Conservation (phyloP, 352 stramenopile species). For the Thalassiosira mediterranea region DNA sequence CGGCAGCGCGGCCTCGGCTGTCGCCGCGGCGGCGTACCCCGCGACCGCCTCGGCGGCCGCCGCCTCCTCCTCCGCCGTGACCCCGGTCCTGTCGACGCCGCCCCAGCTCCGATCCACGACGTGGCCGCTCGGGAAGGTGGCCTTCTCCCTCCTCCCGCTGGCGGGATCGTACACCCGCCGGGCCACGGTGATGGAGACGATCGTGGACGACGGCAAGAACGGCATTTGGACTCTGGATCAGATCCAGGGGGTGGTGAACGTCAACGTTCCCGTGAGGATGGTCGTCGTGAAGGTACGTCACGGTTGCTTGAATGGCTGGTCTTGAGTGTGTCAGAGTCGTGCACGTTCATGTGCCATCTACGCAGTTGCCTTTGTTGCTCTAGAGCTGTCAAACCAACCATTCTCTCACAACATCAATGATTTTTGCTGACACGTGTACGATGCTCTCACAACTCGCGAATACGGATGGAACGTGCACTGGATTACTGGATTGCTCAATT, state of each 20-base stretch:
- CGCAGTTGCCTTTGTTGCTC: too few species aligned
- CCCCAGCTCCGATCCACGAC: slow-evolving; percentile 34
- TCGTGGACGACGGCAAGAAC: slow-evolving; percentile 42
- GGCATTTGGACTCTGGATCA: slow-evolving; percentile 88
- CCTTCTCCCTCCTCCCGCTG: slow-evolving; percentile 70
- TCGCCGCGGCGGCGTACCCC: too few species aligned
- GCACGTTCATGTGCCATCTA: too few species aligned
- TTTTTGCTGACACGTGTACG: too few species aligned
- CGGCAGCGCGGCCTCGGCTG: too few species aligned
- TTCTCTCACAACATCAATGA: too few species aligned
- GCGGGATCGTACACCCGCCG: slow-evolving; percentile 66
- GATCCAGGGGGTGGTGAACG: slow-evolving; percentile 84
- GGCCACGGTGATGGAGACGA: slow-evolving; percentile 63
- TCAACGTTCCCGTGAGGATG: slow-evolving; percentile 85
- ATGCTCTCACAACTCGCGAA: too few species aligned
- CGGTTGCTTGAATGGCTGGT: not conserved
- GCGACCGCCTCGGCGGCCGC: not conserved
- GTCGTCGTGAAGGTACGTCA: slow-evolving; percentile 71
- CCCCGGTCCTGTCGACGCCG: slow-evolving; percentile 39
- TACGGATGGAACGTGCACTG: too few species aligned
- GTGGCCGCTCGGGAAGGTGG: slow-evolving; percentile 80
- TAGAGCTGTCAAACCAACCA: too few species aligned
- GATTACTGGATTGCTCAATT: too few species aligned
- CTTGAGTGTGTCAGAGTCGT: too few species aligned
- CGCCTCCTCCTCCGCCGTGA: not conserved